A percentile compares a stretch with the other conserved stretches of the same genome.
Evolutionary conservation across 129 eudicot species (phyloP).

Genomic region (Flaveria sonorensis): DNA sequence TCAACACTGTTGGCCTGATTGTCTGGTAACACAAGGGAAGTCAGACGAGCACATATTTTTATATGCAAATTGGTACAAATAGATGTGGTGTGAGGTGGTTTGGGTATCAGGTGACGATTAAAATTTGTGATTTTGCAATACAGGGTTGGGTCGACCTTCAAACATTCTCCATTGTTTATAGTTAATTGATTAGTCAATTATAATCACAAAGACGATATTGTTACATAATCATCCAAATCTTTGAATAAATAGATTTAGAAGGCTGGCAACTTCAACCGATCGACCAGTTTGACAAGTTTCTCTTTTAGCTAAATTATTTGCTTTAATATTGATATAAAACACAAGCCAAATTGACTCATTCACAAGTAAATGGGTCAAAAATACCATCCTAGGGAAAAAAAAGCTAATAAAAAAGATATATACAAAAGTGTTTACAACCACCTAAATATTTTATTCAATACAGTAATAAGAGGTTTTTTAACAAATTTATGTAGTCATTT

Average conservation of each 20-base stretch:
- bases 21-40: conserved; percentile 43
- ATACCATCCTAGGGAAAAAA: neutral
- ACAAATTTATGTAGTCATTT: neutral
- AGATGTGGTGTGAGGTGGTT: neutral
- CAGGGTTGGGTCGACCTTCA: neutral
- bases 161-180: neutral
- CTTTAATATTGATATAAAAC: neutral
- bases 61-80: neutral
- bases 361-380: neutral
- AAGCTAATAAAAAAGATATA: neutral
- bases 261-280: neutral
- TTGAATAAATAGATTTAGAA: neutral
- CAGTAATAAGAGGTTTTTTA: neutral
- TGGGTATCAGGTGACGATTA: neutral
- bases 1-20: conserved; percentile 90
- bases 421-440: neutral
- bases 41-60: neutral
- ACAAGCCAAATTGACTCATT: neutral
- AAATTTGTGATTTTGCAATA: neutral
- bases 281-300: neutral
- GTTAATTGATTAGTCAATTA: neutral
- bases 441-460: neutral
- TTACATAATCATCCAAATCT: conserved; percentile 4
- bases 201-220: too few species aligned
- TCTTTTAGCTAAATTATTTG: neutral